Percentiles rank a stretch among this genome's conserved stretches.
phyloP scores from a whole-genome alignment of 257 asterid species.

The Forsythia suspensa region DNA sequence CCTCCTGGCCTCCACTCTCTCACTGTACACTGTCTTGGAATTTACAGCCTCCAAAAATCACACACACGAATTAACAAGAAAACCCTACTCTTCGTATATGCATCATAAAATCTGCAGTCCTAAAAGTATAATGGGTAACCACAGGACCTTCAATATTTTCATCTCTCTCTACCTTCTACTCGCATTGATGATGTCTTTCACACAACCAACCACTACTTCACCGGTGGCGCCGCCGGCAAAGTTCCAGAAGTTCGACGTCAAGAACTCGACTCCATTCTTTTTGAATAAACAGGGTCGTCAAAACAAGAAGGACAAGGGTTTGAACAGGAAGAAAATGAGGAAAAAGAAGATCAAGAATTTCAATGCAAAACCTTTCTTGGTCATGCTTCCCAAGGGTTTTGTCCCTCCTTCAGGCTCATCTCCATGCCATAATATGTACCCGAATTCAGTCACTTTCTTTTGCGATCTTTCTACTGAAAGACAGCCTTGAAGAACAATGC shows the following conservation, averaged over 20 bases:
- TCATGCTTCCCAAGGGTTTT: conserved; percentile 81
- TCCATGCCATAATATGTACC: conserved; percentile 67
- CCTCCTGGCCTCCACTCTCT: conserved; percentile 10
- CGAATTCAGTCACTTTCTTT: conserved; percentile 55
- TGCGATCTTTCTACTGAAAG: conserved; percentile 41
- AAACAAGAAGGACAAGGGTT: conserved; percentile 22
- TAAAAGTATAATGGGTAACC: conserved; percentile 20
- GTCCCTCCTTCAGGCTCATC: conserved; percentile 85
- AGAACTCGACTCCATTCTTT: conserved; percentile 27
- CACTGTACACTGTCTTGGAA: conserved; percentile 13
- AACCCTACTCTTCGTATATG: neutral
- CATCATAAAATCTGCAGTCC: conserved; percentile 11
- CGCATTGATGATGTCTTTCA: conserved; percentile 21
- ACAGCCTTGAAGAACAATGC: conserved; percentile 22
- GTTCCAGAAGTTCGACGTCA: conserved; percentile 21
- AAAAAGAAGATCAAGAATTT: conserved; percentile 17
- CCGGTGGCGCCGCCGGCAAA: neutral
- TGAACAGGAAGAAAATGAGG: conserved; percentile 17
- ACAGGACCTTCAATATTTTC: conserved; percentile 12
- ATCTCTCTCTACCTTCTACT: conserved; percentile 22
- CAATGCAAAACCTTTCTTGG: conserved; percentile 40
- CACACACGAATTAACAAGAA: conserved; percentile 9
- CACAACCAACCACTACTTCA: conserved; percentile 16
- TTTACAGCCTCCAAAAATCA: conserved; percentile 10
- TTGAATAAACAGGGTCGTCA: neutral